Conservation (phyloP, 345 rosid species). For the Gossypium stocksii region DNA sequence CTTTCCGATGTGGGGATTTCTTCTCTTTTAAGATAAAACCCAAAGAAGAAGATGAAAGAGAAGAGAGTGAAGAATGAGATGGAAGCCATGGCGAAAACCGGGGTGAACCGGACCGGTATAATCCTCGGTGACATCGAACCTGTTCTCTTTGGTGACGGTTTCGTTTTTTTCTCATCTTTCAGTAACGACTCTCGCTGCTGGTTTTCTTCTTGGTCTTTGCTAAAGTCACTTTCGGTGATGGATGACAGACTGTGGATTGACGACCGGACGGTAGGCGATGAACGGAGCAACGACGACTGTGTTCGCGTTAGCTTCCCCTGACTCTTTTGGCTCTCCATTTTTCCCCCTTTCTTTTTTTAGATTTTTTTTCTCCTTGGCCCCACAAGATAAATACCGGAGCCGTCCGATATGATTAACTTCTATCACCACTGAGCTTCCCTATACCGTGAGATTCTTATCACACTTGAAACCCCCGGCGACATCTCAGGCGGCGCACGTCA, state of each 20-base stretch:
- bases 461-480: constrained; percentile 36
- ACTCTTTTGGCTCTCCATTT: constrained; percentile 60
- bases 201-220: constrained; percentile 25
- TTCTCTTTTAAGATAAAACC: constrained; percentile 47
- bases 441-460: constrained; percentile 51
- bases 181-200: constrained; percentile 18
- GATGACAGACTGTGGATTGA: constrained; percentile 78
- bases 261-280: constrained; percentile 78
- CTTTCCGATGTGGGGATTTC: constrained; percentile 77
- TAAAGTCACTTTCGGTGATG: constrained; percentile 49
- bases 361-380: neutral
- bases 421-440: constrained; percentile 26
- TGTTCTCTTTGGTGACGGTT: constrained; percentile 22
- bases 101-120: constrained; percentile 47
- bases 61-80: constrained; percentile 43
- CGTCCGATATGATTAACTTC: constrained; percentile 12
- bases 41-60: constrained; percentile 45
- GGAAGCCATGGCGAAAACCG: constrained; percentile 53
- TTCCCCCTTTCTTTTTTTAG: no score
- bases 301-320: constrained; percentile 71
- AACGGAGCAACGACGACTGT: constrained; percentile 78
- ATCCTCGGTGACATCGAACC: constrained; percentile 44
- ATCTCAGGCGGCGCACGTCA: constrained; percentile 36
- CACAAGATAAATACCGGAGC: constrained; percentile 5
- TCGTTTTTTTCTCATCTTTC: constrained; percentile 41